Base-by-base conservation (phyloP, 345 rosid genomes). In the Populus davidiana region DNA sequence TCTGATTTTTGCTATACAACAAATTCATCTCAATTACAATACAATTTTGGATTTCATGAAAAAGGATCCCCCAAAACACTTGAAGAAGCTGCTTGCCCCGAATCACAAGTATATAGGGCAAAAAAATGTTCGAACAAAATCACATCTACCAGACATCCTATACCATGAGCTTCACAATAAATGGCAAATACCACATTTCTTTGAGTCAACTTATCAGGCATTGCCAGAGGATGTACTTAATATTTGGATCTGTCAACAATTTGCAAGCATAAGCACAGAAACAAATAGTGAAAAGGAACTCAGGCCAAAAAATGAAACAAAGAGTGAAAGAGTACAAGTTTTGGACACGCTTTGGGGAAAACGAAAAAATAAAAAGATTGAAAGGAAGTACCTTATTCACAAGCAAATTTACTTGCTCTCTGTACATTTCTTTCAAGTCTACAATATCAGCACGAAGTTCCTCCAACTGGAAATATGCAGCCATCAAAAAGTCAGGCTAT, bases 351-450 rank as follows among this genome's bases (percentile, higher is more conserved):
- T 2, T 36, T 4, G 6, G 36, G 69, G 8, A 36, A 69, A 23
- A 5, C 0, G 3, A 31, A 31, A 31, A 33, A 33, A 33, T 33
- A 33, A 29, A 31, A 38, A 11, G 29, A 33, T 13, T 20, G 36
- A 29, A 14, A 47, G 59, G 4, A 50, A 75, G 67, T 82, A 96
- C 99, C 99, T 94, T 90, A 85, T 96, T 92, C 80, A 96, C 99
- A 72, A 96, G 97, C 87, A 96, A 76, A 91, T 90, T 91, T 72
- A 94, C 98, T 91, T 96, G 99, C 89, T 96, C 99, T 87, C 96
- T 92, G 83, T 96, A 96, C 99, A 96, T 96, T 85, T 96, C 99
- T 88, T 96, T 96, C 91, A 96, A 84, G 87, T 96, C 99, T 62
- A 90, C 87, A 80, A 96, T 91, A 87, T 96, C 99, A 11, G 92